These are phyloP conservation scores for Kockiozyma suomiensis DNA, from an alignment of 805 yeast species.

Conservation along the genomic window DNA sequence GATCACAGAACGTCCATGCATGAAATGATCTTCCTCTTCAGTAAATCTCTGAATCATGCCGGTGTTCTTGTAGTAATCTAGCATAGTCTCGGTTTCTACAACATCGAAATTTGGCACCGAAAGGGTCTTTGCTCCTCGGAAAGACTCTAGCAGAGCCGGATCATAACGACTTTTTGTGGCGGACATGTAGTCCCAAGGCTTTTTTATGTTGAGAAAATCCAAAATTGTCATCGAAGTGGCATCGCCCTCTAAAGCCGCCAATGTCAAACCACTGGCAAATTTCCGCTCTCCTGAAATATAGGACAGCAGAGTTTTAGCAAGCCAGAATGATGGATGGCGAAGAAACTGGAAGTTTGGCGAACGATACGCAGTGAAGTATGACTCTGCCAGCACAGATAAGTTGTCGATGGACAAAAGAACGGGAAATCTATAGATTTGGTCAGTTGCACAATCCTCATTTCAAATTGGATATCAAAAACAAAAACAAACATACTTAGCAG, in stretches of 20 bases:
- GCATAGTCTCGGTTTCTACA: slow-evolving; percentile 21
- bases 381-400: slow-evolving; percentile 17
- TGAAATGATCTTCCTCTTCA: slow-evolving; percentile 1
- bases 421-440: slow-evolving; percentile 12
- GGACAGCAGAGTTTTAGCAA: slow-evolving; percentile 14
- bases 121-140: slow-evolving; percentile 2
- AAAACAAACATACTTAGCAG: background rate
- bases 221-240: slow-evolving; percentile 7
- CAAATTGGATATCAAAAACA: too few species aligned
- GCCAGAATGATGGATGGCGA: slow-evolving; percentile 11
- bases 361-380: slow-evolving; percentile 16
- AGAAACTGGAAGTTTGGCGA: slow-evolving; percentile 4
- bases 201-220: slow-evolving; percentile 6
- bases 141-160: slow-evolving; percentile 1
- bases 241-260: slow-evolving; percentile 22
- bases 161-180: slow-evolving; percentile 9
- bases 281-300: slow-evolving; percentile 14
- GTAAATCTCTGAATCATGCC: slow-evolving; percentile 12
- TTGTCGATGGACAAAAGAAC: slow-evolving; percentile 27
- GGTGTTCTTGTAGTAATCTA: slow-evolving; percentile 20
- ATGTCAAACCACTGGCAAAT: slow-evolving; percentile 15
- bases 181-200: slow-evolving; percentile 15
- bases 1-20: slow-evolving; percentile 8
- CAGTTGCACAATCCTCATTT: too few species aligned
- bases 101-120: slow-evolving; percentile 13